phyloP scores from a whole-genome alignment of 768 basidiomycete species.

The Lactarius trivialis region DNA sequence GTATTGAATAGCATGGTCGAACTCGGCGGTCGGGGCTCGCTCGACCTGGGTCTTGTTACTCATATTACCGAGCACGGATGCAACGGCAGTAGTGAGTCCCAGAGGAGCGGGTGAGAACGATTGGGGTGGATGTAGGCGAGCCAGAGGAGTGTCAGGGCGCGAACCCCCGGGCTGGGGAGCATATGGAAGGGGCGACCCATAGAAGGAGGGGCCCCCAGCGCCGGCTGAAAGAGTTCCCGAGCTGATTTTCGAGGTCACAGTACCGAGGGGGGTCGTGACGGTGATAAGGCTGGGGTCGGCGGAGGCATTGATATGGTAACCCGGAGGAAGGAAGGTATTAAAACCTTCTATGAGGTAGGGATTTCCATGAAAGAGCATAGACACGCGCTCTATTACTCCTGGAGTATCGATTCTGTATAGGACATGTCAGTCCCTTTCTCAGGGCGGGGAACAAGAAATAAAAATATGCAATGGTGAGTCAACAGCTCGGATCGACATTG shows the following conservation, averaged over 20 bases:
- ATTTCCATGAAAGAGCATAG: constrained; percentile 86
- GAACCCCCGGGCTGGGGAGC: constrained; percentile 33
- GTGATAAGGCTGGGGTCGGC: constrained; percentile 69
- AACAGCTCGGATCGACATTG: not conserved
- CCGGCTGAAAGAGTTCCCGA: constrained; percentile 30
- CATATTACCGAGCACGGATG: constrained; percentile 23
- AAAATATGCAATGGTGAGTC: constrained; percentile 15
- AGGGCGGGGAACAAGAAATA: constrained; percentile 13
- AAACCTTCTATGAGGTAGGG: constrained; percentile 90
- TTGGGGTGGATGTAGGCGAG: constrained; percentile 30
- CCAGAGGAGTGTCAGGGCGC: constrained; percentile 34
- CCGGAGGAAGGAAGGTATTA: constrained; percentile 93
- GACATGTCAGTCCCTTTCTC: constrained; percentile 18
- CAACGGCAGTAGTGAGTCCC: constrained; percentile 15
- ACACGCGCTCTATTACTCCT: constrained; percentile 93
- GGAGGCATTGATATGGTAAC: constrained; percentile 88
- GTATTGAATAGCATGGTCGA: constrained; percentile 93
- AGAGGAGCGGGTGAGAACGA: constrained; percentile 39
- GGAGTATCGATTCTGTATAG: constrained; percentile 85
- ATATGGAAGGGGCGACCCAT: constrained; percentile 22
- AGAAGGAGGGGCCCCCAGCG: constrained; percentile 29
- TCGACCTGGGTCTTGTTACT: constrained; percentile 42
- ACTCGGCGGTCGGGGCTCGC: constrained; percentile 57
- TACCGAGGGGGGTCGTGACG: constrained; percentile 75
- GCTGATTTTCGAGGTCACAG: constrained; percentile 57